Percentiles rank a stretch among this genome's conserved stretches.
Evolutionary conservation across 495 filamentous ascomycete species (phyloP).

Genomic region (Aspergillus campestris): DNA sequence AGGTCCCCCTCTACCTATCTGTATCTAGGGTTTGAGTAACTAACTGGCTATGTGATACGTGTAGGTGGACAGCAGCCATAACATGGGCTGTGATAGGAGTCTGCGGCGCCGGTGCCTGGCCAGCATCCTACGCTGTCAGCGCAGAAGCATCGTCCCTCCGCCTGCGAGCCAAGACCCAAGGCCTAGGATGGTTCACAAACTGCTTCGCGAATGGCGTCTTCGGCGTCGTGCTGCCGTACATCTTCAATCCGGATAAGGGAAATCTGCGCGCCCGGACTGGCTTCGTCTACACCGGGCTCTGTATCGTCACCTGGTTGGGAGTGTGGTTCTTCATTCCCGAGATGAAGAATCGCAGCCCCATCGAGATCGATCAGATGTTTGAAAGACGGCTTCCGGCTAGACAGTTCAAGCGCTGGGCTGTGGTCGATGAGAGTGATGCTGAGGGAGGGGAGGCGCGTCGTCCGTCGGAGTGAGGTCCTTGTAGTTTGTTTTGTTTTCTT

Average conservation of each 20-base stretch:
- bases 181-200: constrained; percentile 25
- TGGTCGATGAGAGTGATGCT: background rate
- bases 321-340: constrained; percentile 24
- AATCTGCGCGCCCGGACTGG: constrained; percentile 23
- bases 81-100: constrained; percentile 20
- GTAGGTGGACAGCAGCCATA: constrained; percentile 23
- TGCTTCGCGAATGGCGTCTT: constrained; percentile 19
- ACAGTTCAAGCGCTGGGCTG: constrained; percentile 15
- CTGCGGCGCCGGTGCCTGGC: constrained; percentile 25
- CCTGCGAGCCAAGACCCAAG: constrained; percentile 27
- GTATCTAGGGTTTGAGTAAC: background rate
- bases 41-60: no score
- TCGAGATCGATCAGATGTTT: constrained; percentile 33
- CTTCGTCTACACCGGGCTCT: constrained; percentile 25
- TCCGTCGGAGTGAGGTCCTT: no score
- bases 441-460: no score
- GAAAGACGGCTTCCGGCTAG: constrained; percentile 12
- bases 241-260: constrained; percentile 26
- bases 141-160: constrained; percentile 25
- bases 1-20: background rate
- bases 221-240: constrained; percentile 24
- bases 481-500: no score
- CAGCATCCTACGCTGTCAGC: constrained; percentile 25
- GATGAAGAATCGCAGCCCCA: constrained; percentile 24
- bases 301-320: constrained; percentile 8